Evolutionary conservation across 2,329 filamentous ascomycete genomes (phyloP), one percentile per base, ranked within the genome.

Genomic region (Aureobasidium subglaciale): DNA sequence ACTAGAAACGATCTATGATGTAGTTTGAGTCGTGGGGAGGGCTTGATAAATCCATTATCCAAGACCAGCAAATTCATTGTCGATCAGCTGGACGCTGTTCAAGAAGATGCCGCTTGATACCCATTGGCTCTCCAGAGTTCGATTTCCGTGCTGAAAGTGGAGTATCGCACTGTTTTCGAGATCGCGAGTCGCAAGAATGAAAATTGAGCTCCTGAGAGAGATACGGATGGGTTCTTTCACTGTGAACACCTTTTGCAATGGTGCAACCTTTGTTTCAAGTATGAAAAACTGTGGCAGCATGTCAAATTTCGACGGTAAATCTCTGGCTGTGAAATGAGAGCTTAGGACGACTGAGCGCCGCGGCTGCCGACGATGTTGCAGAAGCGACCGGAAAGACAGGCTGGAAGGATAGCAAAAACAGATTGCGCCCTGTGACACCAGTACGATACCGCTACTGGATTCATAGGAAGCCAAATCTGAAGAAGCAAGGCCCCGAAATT

Each of bases 71-170:
- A 24, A 30, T 32, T 16, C 27, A n/a, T 52, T 41, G 48, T 41
- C 48, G 48, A 52, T 52, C 48, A 30, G 48, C 48, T 52, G 25
- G 32, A 52, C 34, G 32, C 48, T 52, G 48, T 41, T 30, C 46
- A 50, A 24, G 32, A 41, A 25, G 16, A 41, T 52, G 48, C 48
- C 48, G 48, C 48, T 24, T n/a, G 34, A 20, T 40, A 22, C 35
- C 35, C 37, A 52, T 52, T 52, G 48, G 48, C 25, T 32, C 34
- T 41, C 8, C 24, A 10, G 20, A 27, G 24, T 32, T 50, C 48
- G 48, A 52, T 52, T 52, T 25, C 48, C 35, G 48, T 29, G 37
- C 27, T 30, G 35, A 52, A 52, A 52, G 48, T 41, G 48, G 48
- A 52, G 48, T 52, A 50, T 41, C 35, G 35, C 24, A 41, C 34